Conservation (phyloP, 768 basidiomycete species). For the Phlebiopsis gigantea region DNA sequence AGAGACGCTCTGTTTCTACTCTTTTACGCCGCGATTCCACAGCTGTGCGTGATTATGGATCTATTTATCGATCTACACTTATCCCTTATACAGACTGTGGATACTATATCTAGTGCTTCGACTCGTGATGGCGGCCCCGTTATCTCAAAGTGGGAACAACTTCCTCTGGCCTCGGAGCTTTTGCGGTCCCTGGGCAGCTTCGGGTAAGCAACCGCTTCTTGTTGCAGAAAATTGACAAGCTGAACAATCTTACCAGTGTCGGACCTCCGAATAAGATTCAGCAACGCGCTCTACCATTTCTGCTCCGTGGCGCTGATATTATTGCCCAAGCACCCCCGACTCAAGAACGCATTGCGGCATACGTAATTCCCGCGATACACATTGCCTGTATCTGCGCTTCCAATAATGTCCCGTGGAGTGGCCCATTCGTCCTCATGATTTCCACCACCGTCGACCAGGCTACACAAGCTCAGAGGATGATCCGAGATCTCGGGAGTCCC, state of each 20-base stretch:
- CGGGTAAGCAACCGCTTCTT: constrained; percentile 52
- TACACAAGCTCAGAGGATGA: constrained; percentile 93
- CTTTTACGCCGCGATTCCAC: constrained; percentile 71
- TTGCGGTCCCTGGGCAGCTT: constrained; percentile 88
- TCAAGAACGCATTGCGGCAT: constrained; percentile 96
- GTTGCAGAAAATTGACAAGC: constrained; percentile 4
- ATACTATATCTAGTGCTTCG: constrained; percentile 32
- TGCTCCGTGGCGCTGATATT: constrained; percentile 90
- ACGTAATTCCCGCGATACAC: constrained; percentile 89
- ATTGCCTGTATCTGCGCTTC: constrained; percentile 64
- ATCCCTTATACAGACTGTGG: constrained; percentile 29
- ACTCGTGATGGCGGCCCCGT: constrained; percentile 72
- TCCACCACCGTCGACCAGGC: constrained; percentile 99
- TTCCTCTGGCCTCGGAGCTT: constrained; percentile 80
- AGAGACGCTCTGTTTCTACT: constrained; percentile 69
- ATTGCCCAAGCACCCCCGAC: constrained; percentile 99
- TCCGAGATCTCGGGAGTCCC: constrained; percentile 87
- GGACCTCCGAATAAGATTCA: constrained; percentile 99
- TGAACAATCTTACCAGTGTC: constrained; percentile 45
- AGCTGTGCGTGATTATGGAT: constrained; percentile 43
- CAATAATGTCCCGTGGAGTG: constrained; percentile 56
- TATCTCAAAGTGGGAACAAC: constrained; percentile 94
- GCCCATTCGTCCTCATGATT: constrained; percentile 87
- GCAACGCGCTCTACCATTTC: constrained; percentile 92
- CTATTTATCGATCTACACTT: too few relatives aligned